phyloP scores from a whole-genome alignment of 345 rosid genomes.

The Kandelia obovata region DNA sequence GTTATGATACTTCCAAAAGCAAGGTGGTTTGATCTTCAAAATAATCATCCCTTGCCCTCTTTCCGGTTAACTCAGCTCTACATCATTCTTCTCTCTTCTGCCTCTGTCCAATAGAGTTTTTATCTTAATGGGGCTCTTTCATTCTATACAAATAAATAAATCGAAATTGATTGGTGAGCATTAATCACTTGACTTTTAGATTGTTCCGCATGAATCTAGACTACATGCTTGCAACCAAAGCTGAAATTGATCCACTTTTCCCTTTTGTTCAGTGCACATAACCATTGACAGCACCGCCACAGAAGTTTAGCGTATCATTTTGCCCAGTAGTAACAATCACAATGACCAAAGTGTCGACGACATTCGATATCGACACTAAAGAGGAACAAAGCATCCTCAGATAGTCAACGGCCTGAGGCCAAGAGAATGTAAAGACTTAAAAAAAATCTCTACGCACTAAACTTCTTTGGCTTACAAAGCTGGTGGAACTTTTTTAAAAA shows the following conservation, averaged over 20 bases:
- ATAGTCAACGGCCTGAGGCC: no score
- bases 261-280: no score
- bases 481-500: no score
- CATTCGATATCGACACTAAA: no score
- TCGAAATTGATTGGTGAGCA: background rate
- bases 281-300: no score
- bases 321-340: background rate
- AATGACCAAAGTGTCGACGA: no score
- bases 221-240: background rate
- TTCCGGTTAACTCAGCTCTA: background rate
- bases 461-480: no score
- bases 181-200: background rate
- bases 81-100: background rate
- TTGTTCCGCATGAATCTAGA: background rate
- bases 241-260: no score
- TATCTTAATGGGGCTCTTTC: background rate
- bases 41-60: background rate
- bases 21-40: constrained; percentile 1
- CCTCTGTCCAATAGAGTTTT: background rate
- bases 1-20: constrained; percentile 5
- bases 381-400: no score
- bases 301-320: background rate
- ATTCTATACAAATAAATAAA: background rate
- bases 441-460: no score
- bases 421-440: no score